Conservation (phyloP, 768 basidiomycete species). For the Auriscalpium microsporum region DNA sequence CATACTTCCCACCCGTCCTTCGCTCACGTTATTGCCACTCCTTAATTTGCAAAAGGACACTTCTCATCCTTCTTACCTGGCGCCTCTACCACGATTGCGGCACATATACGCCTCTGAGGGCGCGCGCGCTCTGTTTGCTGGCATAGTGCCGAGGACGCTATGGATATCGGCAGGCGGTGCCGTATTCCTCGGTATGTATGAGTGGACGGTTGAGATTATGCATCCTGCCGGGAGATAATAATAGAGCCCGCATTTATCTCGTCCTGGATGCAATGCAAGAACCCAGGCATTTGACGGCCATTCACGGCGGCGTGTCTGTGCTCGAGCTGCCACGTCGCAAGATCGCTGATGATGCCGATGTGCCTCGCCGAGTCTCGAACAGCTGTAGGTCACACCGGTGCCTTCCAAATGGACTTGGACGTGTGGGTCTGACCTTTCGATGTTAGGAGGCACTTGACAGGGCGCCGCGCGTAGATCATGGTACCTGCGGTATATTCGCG, state of each 20-base stretch:
- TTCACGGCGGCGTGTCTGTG: background rate
- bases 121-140: conserved; percentile 66
- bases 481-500: too few species aligned
- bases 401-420: too few species aligned
- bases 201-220: conserved; percentile 37
- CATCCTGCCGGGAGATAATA: conserved; percentile 2
- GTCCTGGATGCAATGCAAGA: background rate
- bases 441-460: too few species aligned
- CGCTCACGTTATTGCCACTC: background rate
- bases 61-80: conserved; percentile 40
- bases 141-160: conserved; percentile 82
- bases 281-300: background rate
- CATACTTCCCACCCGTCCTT: background rate
- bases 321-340: background rate
- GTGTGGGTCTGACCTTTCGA: too few species aligned
- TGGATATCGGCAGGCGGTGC: conserved; percentile 98
- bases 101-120: conserved; percentile 73
- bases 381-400: too few species aligned
- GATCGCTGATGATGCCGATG: too few species aligned
- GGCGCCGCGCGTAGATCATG: too few species aligned
- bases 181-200: conserved; percentile 96
- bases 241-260: background rate
- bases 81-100: conserved; percentile 45
- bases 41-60: conserved; percentile 33
- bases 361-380: too few species aligned